phyloP scores from a whole-genome alignment of 225 moss, liverwort and hornwort species.

The Neckera pumila region DNA sequence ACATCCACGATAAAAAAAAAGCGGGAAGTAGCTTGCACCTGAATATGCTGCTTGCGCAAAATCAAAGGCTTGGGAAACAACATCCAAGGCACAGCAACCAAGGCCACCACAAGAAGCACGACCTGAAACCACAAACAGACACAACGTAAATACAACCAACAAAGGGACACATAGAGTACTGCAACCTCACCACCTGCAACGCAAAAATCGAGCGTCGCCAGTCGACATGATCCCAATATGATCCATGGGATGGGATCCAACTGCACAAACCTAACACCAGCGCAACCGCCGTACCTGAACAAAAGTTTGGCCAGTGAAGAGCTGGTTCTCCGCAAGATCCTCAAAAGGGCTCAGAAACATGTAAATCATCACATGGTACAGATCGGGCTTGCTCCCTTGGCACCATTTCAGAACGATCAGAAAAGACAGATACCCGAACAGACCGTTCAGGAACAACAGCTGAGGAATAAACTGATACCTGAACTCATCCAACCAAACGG shows the following conservation, averaged over 20 bases:
- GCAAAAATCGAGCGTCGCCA: background rate
- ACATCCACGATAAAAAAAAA: background rate
- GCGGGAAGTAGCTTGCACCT: constrained; percentile 14
- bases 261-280: background rate
- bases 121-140: constrained; percentile 23
- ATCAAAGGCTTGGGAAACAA: constrained; percentile 81
- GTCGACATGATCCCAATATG: background rate
- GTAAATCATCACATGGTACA: constrained; percentile 99
- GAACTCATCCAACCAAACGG: background rate
- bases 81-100: constrained; percentile 84
- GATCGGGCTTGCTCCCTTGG: constrained; percentile 86
- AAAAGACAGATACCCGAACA: constrained; percentile 63
- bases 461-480: constrained; percentile 98
- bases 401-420: constrained; percentile 93
- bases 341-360: constrained; percentile 76
- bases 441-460: constrained; percentile 66
- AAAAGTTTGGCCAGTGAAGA: constrained; percentile 49
- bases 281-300: constrained; percentile 46
- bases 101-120: constrained; percentile 48
- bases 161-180: background rate
- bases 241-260: background rate
- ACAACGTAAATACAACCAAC: background rate
- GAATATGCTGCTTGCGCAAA: constrained; percentile 64
- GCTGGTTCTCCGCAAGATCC: constrained; percentile 70
- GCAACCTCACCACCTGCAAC: background rate